These are phyloP conservation scores for Coniferiporia sulphurascens DNA, from an alignment of 1,284 basidiomycete species.

Conservation along the genomic window DNA sequence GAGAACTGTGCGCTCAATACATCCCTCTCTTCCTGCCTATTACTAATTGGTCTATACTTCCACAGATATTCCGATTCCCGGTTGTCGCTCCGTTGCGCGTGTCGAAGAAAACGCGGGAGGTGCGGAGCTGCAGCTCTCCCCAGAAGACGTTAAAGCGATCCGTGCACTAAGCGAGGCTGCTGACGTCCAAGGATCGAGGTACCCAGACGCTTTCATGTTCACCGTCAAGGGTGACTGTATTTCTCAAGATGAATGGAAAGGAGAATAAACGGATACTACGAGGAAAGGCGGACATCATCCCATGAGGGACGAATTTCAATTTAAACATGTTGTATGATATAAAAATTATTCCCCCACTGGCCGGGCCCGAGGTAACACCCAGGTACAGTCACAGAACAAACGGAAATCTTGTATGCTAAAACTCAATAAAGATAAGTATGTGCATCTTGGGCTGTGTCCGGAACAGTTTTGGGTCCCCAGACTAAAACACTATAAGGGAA, in stretches of 20 bases:
- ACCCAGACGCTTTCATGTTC: neutral
- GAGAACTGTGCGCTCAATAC: neutral
- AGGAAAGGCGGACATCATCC: too few relatives aligned
- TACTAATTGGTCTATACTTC: neutral
- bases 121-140: constrained; percentile 10
- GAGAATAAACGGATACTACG: neutral
- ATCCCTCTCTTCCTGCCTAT: neutral
- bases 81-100: constrained; percentile 8
- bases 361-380: too few relatives aligned
- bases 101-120: constrained; percentile 17
- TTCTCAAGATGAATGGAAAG: constrained; percentile 14
- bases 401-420: too few relatives aligned
- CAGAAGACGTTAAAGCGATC: constrained; percentile 17
- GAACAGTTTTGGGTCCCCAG: too few relatives aligned
- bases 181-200: constrained; percentile 11
- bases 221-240: constrained; percentile 12
- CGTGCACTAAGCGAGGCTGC: constrained; percentile 11
- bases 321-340: too few relatives aligned
- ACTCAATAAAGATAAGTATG: too few relatives aligned
- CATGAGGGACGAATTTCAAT: too few relatives aligned
- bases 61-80: constrained; percentile 19
- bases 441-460: too few relatives aligned
- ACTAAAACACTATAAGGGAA: too few relatives aligned
- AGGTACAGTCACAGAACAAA: too few relatives aligned
- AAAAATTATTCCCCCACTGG: too few relatives aligned